These are phyloP conservation scores for Paspalum vaginatum DNA, from an alignment of 176 grass and related monocot genomes.

Conservation along the genomic window DNA sequence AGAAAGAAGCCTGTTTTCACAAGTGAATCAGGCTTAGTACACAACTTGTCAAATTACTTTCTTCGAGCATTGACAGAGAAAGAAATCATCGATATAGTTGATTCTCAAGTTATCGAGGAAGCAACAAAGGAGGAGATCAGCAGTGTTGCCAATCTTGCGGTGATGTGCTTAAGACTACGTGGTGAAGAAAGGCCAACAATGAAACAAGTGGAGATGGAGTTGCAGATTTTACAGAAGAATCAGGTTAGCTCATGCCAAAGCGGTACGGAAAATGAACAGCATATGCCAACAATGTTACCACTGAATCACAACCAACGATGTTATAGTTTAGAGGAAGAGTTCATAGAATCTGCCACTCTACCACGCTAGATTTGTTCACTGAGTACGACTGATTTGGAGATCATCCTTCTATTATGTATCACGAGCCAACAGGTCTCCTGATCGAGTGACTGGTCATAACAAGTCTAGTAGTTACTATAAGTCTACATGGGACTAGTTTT, in stretches of 20 bases:
- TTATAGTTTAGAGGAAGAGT: background rate
- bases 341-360: conserved; percentile 12
- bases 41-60: conserved; percentile 9
- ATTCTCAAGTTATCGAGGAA: background rate
- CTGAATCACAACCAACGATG: background rate
- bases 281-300: background rate
- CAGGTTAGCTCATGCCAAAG: background rate
- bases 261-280: background rate
- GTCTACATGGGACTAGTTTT: background rate
- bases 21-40: background rate
- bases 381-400: too few species aligned
- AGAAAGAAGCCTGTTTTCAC: background rate
- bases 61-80: background rate
- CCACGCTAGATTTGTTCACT: background rate
- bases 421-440: background rate
- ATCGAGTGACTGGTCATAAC: background rate
- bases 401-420: background rate
- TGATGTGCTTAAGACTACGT: background rate
- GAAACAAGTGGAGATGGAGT: conserved; percentile 5
- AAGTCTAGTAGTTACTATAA: background rate
- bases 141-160: background rate
- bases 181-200: conserved; percentile 7
- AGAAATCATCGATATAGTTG: background rate
- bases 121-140: background rate
- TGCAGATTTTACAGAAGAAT: background rate